These are phyloP conservation scores for Neurospora terricola DNA, from an alignment of 495 filamentous ascomycete genomes.

Conservation along the genomic window DNA sequence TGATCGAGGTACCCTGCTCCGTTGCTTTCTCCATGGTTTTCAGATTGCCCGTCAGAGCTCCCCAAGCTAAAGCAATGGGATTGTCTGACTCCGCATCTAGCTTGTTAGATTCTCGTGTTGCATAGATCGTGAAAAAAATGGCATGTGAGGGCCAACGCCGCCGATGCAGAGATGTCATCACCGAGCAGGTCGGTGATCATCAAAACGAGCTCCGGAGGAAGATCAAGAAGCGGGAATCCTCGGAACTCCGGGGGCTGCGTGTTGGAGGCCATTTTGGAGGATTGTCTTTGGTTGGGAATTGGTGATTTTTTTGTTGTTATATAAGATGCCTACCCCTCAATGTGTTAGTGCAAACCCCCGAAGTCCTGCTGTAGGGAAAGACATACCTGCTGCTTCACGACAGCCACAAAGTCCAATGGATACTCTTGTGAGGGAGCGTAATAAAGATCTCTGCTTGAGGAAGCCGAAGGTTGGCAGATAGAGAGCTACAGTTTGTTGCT, in stretches of 20 bases:
- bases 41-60: not conserved
- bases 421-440: no score
- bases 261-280: not conserved
- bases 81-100: not conserved
- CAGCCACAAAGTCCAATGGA: not conserved
- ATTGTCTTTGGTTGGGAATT: not conserved
- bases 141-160: not conserved
- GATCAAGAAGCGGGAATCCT: not conserved
- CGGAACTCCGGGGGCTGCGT: not conserved
- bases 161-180: not conserved
- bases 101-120: not conserved
- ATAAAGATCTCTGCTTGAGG: not conserved
- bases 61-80: not conserved
- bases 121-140: not conserved
- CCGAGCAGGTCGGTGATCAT: not conserved
- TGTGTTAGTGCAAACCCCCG: not conserved
- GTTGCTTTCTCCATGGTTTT: not conserved
- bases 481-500: not conserved
- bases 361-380: not conserved
- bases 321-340: not conserved
- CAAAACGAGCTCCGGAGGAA: not conserved
- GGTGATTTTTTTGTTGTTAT: not conserved
- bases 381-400: not conserved
- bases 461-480: not conserved
- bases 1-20: not conserved